Percentiles rank a stretch among this genome's conserved stretches.
phyloP scores from a whole-genome alignment of 2,329 filamentous ascomycete species.

The Arthrinium puccinioides region DNA sequence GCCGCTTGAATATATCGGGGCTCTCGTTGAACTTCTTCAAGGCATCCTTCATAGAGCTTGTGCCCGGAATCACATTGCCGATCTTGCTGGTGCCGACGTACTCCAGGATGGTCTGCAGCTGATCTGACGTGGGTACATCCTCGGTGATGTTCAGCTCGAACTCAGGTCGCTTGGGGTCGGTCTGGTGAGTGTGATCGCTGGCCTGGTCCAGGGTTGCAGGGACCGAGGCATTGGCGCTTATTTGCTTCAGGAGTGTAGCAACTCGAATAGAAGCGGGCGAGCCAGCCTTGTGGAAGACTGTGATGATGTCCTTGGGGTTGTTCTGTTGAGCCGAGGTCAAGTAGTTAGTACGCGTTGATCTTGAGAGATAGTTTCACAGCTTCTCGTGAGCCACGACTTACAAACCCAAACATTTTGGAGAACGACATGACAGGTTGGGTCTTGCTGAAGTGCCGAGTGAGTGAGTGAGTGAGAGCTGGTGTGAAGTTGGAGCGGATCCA shows the following conservation, averaged over 20 bases:
- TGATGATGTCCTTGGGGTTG: slow-evolving; percentile 84
- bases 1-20: slow-evolving; percentile 61
- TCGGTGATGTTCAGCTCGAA: slow-evolving; percentile 88
- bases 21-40: slow-evolving; percentile 70
- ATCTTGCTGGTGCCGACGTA: slow-evolving; percentile 64
- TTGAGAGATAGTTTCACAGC: background rate
- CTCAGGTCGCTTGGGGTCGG: slow-evolving; percentile 47
- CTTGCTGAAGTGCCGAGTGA: too few relatives aligned
- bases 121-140: slow-evolving; percentile 69
- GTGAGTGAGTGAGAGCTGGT: too few relatives aligned
- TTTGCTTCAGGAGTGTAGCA: slow-evolving; percentile 72
- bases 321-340: too few relatives aligned
- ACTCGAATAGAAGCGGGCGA: slow-evolving; percentile 66
- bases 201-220: slow-evolving; percentile 70
- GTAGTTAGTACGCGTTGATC: slow-evolving; percentile 1
- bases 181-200: slow-evolving; percentile 56
- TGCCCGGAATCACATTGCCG: slow-evolving; percentile 61
- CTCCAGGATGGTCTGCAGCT: slow-evolving; percentile 76
- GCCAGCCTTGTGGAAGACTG: slow-evolving; percentile 85
- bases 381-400: slow-evolving; percentile 19
- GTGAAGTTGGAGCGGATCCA: too few relatives aligned
- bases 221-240: slow-evolving; percentile 60
- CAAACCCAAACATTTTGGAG: slow-evolving; percentile 39
- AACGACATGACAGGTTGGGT: too few relatives aligned
- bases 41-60: slow-evolving; percentile 68